phyloP scores from a whole-genome alignment of 352 stramenopile species.

The Albugo candida region DNA sequence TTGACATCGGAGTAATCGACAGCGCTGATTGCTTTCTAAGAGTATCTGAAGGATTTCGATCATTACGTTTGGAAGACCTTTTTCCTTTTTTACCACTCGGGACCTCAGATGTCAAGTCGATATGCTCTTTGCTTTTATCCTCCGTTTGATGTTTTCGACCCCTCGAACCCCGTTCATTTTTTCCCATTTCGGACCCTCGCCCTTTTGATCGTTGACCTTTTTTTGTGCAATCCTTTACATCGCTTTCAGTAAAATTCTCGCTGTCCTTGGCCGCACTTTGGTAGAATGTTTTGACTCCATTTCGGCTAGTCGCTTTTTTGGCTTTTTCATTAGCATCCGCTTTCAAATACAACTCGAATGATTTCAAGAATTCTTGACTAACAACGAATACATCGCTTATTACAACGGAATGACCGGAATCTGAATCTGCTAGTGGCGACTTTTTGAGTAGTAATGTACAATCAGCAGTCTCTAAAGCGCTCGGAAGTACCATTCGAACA shows the following conservation, averaged over 20 bases:
- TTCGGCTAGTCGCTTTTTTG: constrained; percentile 12
- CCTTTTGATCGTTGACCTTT: constrained; percentile 4
- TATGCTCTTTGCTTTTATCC: too few species aligned
- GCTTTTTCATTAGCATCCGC: constrained; percentile 28
- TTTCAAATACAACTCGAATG: constrained; percentile 22
- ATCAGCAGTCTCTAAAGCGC: constrained; percentile 22
- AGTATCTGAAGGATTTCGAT: too few species aligned
- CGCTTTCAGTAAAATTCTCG: constrained; percentile 13
- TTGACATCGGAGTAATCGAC: too few species aligned
- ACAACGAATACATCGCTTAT: constrained; percentile 40
- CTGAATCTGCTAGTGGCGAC: constrained; percentile 15
- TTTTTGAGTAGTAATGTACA: constrained; percentile 28
- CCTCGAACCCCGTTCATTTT: constrained; percentile 31
- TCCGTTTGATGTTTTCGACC: constrained; percentile 9
- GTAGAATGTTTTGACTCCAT: constrained; percentile 7
- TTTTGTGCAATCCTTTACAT: constrained; percentile 4
- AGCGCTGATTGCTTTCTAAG: too few species aligned
- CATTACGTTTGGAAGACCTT: too few species aligned
- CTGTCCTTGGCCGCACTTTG: constrained; percentile 9
- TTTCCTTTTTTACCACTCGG: too few species aligned
- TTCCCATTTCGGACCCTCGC: constrained; percentile 1
- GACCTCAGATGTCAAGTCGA: too few species aligned
- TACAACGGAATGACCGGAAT: constrained; percentile 18
- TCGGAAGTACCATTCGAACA: constrained; percentile 33
- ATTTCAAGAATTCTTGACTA: constrained; percentile 30